A percentile compares a stretch with the other conserved stretches of the same genome.
phyloP scores from a whole-genome alignment of 176 grass and related monocot genomes.

The Urochloa ruziziensis region DNA sequence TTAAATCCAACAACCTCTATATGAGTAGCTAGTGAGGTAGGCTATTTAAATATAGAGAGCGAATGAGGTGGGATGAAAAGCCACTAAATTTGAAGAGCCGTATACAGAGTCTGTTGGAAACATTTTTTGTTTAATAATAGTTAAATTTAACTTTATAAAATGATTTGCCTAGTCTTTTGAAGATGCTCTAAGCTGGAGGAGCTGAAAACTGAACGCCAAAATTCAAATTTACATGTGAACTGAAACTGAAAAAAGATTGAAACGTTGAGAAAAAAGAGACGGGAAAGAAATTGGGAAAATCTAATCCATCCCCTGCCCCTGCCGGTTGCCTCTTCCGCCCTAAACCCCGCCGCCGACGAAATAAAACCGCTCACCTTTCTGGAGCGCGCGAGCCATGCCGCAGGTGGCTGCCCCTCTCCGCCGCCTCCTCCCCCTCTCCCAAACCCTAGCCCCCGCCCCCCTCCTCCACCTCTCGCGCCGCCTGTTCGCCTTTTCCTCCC shows the following conservation, averaged over 20 bases:
- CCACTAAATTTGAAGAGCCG: too few species aligned
- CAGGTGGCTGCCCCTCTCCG: constrained; percentile 40
- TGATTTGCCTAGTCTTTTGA: too few species aligned
- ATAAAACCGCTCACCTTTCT: constrained; percentile 24
- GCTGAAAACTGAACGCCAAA: too few species aligned
- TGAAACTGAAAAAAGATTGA: background rate
- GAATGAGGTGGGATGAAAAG: too few species aligned
- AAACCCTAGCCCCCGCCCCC: constrained; percentile 47
- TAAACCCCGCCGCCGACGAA: constrained; percentile 23
- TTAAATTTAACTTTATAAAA: too few species aligned
- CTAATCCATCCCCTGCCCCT: background rate
- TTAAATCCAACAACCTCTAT: too few species aligned
- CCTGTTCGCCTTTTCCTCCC: constrained; percentile 13
- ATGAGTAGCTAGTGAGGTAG: too few species aligned
- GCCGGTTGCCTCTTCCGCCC: background rate
- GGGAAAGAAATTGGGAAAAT: background rate
- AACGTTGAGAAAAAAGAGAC: background rate
- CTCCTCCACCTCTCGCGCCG: constrained; percentile 46
- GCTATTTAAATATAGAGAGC: too few species aligned
- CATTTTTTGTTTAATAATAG: too few species aligned
- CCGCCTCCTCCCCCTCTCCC: constrained; percentile 44
- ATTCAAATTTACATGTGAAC: too few species aligned
- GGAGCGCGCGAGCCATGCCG: constrained; percentile 28
- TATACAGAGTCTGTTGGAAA: too few species aligned
- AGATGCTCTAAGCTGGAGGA: too few species aligned